Percentiles rank a stretch among this genome's conserved stretches.
Evolutionary conservation across 1,284 basidiomycete genomes (phyloP).

Genomic region (Malassezia vespertilionis): DNA sequence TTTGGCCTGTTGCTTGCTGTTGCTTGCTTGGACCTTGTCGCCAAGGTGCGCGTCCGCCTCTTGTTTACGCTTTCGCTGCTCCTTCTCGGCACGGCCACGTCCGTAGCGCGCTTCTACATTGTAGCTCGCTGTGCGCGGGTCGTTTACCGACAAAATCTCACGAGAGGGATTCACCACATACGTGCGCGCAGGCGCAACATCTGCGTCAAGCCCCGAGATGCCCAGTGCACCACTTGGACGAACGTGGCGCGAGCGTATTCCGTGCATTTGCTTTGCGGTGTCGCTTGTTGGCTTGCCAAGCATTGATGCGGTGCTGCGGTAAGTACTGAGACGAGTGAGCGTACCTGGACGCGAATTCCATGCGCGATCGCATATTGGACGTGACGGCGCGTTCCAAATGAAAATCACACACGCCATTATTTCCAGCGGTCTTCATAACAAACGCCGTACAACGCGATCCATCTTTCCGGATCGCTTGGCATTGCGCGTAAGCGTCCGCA

Average conservation of each 20-base stretch:
- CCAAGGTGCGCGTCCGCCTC: constrained; percentile 1
- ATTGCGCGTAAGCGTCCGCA: constrained; percentile 73
- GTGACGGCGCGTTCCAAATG: constrained; percentile 11
- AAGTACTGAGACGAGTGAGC: background rate
- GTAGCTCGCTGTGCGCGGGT: background rate
- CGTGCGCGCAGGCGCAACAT: background rate
- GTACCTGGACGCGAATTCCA: constrained; percentile 14
- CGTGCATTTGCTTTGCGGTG: background rate
- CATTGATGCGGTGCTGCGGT: too few relatives aligned
- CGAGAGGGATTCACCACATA: background rate
- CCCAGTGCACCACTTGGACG: background rate
- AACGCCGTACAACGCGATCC: constrained; percentile 67
- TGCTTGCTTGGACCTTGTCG: background rate
- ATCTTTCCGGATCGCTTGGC: constrained; percentile 59
- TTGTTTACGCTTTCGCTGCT: constrained; percentile 9
- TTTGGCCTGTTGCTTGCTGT: too few relatives aligned
- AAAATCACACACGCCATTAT: constrained; percentile 9
- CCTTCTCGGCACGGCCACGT: constrained; percentile 2
- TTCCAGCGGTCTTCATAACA: constrained; percentile 13
- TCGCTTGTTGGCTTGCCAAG: background rate
- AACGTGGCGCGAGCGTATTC: background rate
- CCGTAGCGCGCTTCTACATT: constrained; percentile 9
- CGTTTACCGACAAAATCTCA: background rate
- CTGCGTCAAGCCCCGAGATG: background rate
- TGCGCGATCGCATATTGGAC: constrained; percentile 5